phyloP scores from a whole-genome alignment of 1,284 basidiomycete species.

The Chalciporus sp. region DNA sequence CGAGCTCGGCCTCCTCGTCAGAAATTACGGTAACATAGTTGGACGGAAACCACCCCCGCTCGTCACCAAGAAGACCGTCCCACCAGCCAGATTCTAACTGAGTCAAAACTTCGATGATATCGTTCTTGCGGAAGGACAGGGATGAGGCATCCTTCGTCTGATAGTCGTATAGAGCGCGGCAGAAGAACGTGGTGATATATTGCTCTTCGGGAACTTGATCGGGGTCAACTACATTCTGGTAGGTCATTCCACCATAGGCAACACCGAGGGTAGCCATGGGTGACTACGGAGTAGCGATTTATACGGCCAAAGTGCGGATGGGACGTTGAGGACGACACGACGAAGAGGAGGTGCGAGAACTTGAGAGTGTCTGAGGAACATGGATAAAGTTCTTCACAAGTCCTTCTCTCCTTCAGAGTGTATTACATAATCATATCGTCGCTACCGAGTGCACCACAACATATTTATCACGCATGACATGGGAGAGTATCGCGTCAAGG shows the following conservation, averaged over 20 bases:
- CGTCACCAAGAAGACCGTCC: conserved; percentile 90
- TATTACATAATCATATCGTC: conserved; percentile 31
- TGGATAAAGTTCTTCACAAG: conserved; percentile 14
- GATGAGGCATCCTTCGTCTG: conserved; percentile 86
- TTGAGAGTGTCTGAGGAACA: conserved; percentile 16
- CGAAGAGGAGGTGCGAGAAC: conserved; percentile 10
- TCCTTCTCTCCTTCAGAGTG: conserved; percentile 9
- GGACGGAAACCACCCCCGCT: conserved; percentile 97
- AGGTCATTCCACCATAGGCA: conserved; percentile 24
- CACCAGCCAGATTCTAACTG: conserved; percentile 96
- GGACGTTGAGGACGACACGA: conserved; percentile 14
- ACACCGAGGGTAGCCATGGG: conserved; percentile 32
- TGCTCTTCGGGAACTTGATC: conserved; percentile 52
- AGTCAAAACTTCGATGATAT: conserved; percentile 93
- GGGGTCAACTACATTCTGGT: conserved; percentile 26
- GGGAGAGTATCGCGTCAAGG: background rate
- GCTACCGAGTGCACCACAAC: conserved; percentile 10
- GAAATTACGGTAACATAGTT: conserved; percentile 88
- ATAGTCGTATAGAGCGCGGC: conserved; percentile 93
- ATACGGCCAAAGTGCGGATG: conserved; percentile 1
- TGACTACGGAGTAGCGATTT: background rate
- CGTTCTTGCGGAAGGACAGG: conserved; percentile 83
- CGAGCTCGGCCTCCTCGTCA: conserved; percentile 77
- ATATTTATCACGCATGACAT: background rate
- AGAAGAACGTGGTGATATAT: conserved; percentile 76